Percentiles rank a stretch among this genome's conserved stretches.
Evolutionary conservation across 208 protist species (phyloP).

Genomic region (Leishmania amazonensis): DNA sequence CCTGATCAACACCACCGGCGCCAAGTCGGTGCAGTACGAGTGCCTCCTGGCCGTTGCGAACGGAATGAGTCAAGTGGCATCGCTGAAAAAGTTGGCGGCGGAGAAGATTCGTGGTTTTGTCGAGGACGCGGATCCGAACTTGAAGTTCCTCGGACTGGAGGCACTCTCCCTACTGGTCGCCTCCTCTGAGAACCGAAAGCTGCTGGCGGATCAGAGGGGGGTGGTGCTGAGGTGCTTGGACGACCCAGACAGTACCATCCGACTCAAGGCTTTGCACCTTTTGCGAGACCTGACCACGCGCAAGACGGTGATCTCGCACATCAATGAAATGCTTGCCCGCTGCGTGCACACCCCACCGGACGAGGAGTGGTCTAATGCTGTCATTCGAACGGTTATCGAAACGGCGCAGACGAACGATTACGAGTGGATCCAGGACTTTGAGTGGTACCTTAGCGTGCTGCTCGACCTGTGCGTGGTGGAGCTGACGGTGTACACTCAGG

Average conservation of each 20-base stretch:
- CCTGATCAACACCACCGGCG: conserved; percentile 95
- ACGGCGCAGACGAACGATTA: conserved; percentile 88
- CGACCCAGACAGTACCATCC: conserved; percentile 97
- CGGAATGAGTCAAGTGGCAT: conserved; percentile 79
- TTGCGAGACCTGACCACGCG: conserved; percentile 91
- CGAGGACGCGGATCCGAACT: conserved; percentile 97
- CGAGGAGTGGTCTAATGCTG: conserved; percentile 91
- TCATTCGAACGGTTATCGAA: conserved; percentile 90
- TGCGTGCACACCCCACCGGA: conserved; percentile 70
- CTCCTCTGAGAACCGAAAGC: conserved; percentile 86
- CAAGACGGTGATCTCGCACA: conserved; percentile 90
- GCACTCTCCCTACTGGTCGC: conserved; percentile 92
- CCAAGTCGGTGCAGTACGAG: conserved; percentile 97
- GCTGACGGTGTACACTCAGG: conserved; percentile 70
- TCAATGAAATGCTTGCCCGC: conserved; percentile 75
- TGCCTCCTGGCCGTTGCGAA: conserved; percentile 95
- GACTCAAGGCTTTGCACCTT: conserved; percentile 93
- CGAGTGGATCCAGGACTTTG: conserved; percentile 94
- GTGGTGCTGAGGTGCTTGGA: conserved; percentile 94
- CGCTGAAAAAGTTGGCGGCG: conserved; percentile 91
- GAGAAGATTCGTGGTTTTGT: conserved; percentile 96
- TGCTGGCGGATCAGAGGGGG: conserved; percentile 92
- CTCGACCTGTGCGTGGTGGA: conserved; percentile 85
- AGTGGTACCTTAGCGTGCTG: conserved; percentile 97
- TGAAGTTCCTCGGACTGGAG: conserved; percentile 98